phyloP scores from a whole-genome alignment of 2,329 filamentous ascomycete species.

The Ophiosphaerella narmari region DNA sequence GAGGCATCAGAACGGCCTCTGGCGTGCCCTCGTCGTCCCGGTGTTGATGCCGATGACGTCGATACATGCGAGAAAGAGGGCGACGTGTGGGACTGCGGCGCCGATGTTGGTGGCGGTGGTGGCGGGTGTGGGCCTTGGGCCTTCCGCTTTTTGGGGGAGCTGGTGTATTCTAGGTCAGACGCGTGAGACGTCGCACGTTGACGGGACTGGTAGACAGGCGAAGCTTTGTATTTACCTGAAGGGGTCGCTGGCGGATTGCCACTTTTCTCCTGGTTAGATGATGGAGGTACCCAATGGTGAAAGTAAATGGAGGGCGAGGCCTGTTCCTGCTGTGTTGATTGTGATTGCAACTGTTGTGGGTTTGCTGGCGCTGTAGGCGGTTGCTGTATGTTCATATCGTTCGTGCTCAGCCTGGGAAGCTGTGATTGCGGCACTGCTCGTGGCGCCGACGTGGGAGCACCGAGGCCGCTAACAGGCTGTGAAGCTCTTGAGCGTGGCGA shows the following conservation, averaged over 20 bases:
- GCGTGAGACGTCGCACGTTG: slow-evolving; percentile 57
- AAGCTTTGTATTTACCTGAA: slow-evolving; percentile 63
- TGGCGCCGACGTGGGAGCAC: slow-evolving; percentile 49
- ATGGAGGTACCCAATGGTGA: slow-evolving; percentile 88
- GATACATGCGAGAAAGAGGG: slow-evolving; percentile 62
- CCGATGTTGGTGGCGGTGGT: slow-evolving; percentile 57
- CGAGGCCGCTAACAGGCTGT: slow-evolving; percentile 30
- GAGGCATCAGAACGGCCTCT: slow-evolving; percentile 69
- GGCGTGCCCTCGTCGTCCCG: slow-evolving; percentile 64
- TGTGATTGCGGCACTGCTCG: slow-evolving; percentile 53
- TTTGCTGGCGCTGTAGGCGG: slow-evolving; percentile 48
- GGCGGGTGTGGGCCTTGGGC: slow-evolving; percentile 60
- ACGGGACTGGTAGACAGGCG: slow-evolving; percentile 45
- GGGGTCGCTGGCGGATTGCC: slow-evolving; percentile 73
- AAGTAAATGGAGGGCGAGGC: slow-evolving; percentile 82
- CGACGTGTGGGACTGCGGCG: slow-evolving; percentile 53
- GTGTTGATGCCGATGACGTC: slow-evolving; percentile 58
- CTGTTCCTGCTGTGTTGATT: slow-evolving; percentile 62
- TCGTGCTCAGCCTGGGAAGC: slow-evolving; percentile 57
- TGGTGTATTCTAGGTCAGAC: slow-evolving; percentile 65
- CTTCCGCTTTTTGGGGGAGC: slow-evolving; percentile 86
- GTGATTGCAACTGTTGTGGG: slow-evolving; percentile 51
- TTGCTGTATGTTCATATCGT: slow-evolving; percentile 57
- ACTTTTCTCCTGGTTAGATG: slow-evolving; percentile 61
- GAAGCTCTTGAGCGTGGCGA: slow-evolving; percentile 43